Evolutionary conservation across 2,329 filamentous ascomycete species (phyloP).

Genomic region (Colletotrichum limetticola): DNA sequence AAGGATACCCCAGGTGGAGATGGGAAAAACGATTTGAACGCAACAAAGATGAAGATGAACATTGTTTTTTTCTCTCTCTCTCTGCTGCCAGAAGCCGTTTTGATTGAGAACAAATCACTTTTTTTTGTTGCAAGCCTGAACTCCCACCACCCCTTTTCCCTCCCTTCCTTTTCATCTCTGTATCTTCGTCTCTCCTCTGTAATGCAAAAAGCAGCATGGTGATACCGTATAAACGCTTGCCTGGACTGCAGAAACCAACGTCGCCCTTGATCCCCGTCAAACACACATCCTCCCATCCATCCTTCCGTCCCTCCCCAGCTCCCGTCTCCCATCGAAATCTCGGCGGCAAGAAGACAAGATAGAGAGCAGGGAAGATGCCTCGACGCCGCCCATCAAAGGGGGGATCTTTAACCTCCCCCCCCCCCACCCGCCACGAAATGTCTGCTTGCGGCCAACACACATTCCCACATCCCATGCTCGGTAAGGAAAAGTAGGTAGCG

Average conservation of each 20-base stretch:
- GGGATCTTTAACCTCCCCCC: too few species aligned
- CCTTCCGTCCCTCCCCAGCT: background rate
- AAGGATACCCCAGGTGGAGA: background rate
- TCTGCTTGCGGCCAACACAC: conserved; percentile 14
- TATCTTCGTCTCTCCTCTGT: conserved; percentile 1
- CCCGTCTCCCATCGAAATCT: conserved; percentile 21
- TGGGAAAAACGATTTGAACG: background rate
- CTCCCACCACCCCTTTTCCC: background rate
- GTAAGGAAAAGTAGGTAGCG: background rate
- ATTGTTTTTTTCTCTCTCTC: background rate
- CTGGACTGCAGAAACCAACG: background rate
- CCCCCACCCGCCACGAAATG: background rate
- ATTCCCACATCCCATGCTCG: background rate
- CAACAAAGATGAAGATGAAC: background rate
- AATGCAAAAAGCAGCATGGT: conserved; percentile 11
- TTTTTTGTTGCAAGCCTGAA: conserved; percentile 19
- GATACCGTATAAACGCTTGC: background rate
- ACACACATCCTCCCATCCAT: background rate
- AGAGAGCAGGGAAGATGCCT: background rate
- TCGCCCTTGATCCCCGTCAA: background rate
- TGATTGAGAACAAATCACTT: conserved; percentile 19
- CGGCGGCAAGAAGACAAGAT: conserved; percentile 16
- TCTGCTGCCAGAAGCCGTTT: conserved; percentile 22
- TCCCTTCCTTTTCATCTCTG: background rate
- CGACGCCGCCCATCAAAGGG: conserved; percentile 17